phyloP scores from a whole-genome alignment of 495 filamentous ascomycete genomes.

The Cercophora sp. region DNA sequence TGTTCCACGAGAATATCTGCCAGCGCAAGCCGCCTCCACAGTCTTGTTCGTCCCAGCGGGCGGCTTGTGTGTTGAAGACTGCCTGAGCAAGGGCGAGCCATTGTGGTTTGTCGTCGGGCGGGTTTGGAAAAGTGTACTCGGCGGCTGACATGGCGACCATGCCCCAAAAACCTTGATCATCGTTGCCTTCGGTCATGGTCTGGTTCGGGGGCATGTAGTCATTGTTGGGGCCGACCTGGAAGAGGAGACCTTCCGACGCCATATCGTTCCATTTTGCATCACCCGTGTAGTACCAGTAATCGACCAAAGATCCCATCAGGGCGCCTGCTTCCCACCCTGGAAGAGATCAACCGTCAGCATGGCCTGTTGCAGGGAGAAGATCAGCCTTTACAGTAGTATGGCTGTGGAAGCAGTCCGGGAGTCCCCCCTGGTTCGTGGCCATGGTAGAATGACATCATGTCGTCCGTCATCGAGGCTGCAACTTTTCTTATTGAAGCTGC shows the following conservation, averaged over 20 bases:
- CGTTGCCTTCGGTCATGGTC: constrained; percentile 59
- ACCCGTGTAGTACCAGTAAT: constrained; percentile 65
- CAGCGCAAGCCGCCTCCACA: constrained; percentile 77
- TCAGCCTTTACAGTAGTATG: constrained; percentile 39
- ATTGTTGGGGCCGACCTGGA: constrained; percentile 53
- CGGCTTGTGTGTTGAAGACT: constrained; percentile 70
- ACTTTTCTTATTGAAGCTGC: constrained; percentile 64
- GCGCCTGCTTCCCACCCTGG: constrained; percentile 80
- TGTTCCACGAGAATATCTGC: constrained; percentile 80
- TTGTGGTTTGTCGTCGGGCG: constrained; percentile 53
- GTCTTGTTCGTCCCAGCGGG: constrained; percentile 60
- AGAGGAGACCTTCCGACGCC: constrained; percentile 52
- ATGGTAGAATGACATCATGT: constrained; percentile 66
- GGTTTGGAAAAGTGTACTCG: constrained; percentile 59
- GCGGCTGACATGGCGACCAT: constrained; percentile 64
- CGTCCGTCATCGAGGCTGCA: constrained; percentile 54
- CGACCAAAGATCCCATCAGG: constrained; percentile 60
- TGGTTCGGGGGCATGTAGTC: constrained; percentile 66
- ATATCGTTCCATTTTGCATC: constrained; percentile 58
- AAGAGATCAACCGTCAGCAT: constrained; percentile 18
- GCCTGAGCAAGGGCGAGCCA: constrained; percentile 79
- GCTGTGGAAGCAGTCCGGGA: constrained; percentile 38
- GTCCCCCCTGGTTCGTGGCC: constrained; percentile 58
- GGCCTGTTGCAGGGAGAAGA: background rate
- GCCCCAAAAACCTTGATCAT: constrained; percentile 67